These are phyloP conservation scores for Diutina mesorugosa DNA, from an alignment of 1,139 yeast species.

Conservation along the genomic window DNA sequence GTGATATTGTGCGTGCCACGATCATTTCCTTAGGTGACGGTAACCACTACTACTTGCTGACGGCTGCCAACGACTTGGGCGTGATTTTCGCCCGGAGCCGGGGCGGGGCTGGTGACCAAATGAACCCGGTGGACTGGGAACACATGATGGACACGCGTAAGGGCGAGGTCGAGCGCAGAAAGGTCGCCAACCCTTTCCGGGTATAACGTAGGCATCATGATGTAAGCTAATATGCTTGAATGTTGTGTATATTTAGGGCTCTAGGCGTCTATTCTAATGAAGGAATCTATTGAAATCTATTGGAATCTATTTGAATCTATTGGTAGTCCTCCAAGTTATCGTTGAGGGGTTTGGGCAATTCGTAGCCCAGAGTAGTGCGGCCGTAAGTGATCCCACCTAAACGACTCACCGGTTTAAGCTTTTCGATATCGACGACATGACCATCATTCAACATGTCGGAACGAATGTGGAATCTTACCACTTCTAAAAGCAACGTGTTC, in stretches of 20 bases:
- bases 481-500: constrained; percentile 35
- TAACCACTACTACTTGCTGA: constrained; percentile 72
- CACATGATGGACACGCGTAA: constrained; percentile 72
- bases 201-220: too few relatives aligned
- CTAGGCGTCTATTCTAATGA: too few relatives aligned
- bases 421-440: constrained; percentile 29
- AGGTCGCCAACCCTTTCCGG: constrained; percentile 75
- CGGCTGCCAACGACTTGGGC: constrained; percentile 87
- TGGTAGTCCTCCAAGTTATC: not conserved
- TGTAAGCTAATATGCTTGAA: too few relatives aligned
- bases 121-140: constrained; percentile 95
- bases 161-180: constrained; percentile 68
- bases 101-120: constrained; percentile 60
- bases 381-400: constrained; percentile 44
- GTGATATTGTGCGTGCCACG: constrained; percentile 80
- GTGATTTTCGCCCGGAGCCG: constrained; percentile 75
- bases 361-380: constrained; percentile 29
- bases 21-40: constrained; percentile 90
- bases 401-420: constrained; percentile 40
- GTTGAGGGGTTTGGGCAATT: constrained; percentile 6
- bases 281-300: not conserved
- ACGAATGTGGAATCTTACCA: constrained; percentile 42
- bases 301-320: not conserved
- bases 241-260: too few relatives aligned
- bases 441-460: constrained; percentile 37